These are phyloP conservation scores for Talaromyces sp. DNA, from an alignment of 2,329 filamentous ascomycete genomes.

Conservation along the genomic window DNA sequence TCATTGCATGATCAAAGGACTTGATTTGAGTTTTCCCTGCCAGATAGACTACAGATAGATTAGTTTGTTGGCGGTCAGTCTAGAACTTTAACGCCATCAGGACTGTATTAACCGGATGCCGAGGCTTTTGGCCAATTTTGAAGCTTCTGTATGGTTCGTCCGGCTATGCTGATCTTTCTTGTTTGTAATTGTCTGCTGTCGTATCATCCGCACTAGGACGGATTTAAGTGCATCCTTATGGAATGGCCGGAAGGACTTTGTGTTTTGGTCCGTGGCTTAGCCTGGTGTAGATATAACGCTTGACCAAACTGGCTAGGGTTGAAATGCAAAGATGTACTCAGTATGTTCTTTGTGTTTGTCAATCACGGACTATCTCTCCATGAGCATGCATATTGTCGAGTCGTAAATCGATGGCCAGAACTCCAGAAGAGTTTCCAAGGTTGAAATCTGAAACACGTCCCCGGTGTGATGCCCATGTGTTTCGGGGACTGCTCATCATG, in stretches of 20 bases:
- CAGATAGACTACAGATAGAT: neutral
- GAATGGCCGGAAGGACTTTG: neutral
- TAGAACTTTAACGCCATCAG: neutral
- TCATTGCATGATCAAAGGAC: slow-evolving; percentile 1
- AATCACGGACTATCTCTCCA: neutral
- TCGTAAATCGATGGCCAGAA: neutral
- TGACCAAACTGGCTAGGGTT: neutral
- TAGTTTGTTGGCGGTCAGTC: neutral
- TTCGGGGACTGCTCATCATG: neutral
- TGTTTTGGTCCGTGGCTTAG: neutral
- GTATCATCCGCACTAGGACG: neutral
- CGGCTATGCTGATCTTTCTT: slow-evolving; percentile 4
- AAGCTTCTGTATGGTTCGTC: slow-evolving; percentile 2
- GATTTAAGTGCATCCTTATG: neutral
- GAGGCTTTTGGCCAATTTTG: neutral
- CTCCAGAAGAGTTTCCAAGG: neutral
- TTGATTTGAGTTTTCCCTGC: neutral
- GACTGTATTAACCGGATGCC: slow-evolving; percentile 2
- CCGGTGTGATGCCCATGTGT: neutral
- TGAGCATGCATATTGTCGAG: neutral
- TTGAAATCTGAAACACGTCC: neutral
- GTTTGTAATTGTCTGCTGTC: neutral
- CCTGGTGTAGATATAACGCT: neutral
- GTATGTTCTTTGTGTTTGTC: neutral
- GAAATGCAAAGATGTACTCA: too few relatives aligned